Conservation (phyloP, 805 yeast genomes). For the Grigorovia transvaalensis region DNA sequence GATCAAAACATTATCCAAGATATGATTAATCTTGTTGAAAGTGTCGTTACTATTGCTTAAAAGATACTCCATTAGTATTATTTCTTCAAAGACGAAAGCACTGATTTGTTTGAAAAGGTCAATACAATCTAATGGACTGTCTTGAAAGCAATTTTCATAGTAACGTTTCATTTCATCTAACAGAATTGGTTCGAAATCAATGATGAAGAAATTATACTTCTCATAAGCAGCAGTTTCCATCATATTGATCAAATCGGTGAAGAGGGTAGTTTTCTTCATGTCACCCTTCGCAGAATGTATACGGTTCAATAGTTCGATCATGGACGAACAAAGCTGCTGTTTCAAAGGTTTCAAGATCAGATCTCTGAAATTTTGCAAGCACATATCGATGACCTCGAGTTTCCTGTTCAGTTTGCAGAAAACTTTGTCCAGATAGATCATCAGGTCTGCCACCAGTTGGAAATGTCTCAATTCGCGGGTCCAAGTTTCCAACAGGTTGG, state of each 20-base stretch:
- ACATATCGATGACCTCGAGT: constrained; percentile 61
- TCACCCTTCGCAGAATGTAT: constrained; percentile 1
- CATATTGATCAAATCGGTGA: constrained; percentile 58
- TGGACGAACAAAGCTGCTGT: constrained; percentile 39
- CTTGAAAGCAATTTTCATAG: constrained; percentile 40
- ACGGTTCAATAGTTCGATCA: constrained; percentile 30
- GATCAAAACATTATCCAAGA: constrained; percentile 17
- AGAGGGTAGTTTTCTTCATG: constrained; percentile 30
- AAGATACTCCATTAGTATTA: constrained; percentile 23
- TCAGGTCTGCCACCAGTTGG: constrained; percentile 71
- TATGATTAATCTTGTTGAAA: constrained; percentile 11
- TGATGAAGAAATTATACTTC: constrained; percentile 50
- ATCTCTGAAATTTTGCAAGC: constrained; percentile 56
- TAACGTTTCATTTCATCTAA: constrained; percentile 44
- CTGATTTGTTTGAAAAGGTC: constrained; percentile 43
- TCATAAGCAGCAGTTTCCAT: constrained; percentile 56
- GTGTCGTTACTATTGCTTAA: constrained; percentile 15
- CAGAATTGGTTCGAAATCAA: constrained; percentile 57
- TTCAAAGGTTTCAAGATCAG: constrained; percentile 42
- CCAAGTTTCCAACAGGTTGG: constrained; percentile 40
- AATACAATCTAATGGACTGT: constrained; percentile 39
- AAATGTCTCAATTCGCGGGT: constrained; percentile 59
- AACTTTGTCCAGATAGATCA: constrained; percentile 80
- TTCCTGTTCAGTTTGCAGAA: constrained; percentile 61
- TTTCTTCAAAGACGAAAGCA: constrained; percentile 53